These are phyloP conservation scores for Passiflora organensis DNA, from an alignment of 345 rosid genomes.

Conservation along the genomic window DNA sequence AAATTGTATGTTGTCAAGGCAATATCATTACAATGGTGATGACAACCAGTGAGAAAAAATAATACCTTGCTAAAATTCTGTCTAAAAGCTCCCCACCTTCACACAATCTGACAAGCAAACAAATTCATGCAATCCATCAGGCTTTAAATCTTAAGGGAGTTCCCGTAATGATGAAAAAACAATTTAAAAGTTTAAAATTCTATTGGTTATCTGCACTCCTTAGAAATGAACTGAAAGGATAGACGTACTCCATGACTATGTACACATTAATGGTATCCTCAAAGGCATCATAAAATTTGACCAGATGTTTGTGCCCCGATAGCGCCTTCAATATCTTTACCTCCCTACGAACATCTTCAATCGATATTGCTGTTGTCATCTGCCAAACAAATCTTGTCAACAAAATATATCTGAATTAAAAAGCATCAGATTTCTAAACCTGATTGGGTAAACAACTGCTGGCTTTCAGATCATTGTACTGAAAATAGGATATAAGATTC, in stretches of 20 bases:
- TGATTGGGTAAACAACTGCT: too few species aligned
- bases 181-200: background rate
- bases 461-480: too few species aligned
- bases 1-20: background rate
- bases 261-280: conserved; percentile 76
- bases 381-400: conserved; percentile 37
- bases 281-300: conserved; percentile 76
- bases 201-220: conserved; percentile 5
- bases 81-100: conserved; percentile 96
- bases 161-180: background rate
- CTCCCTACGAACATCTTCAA: conserved; percentile 95
- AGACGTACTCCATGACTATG: conserved; percentile 89
- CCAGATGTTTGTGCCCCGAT: conserved; percentile 73
- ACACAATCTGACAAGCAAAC: conserved; percentile 59
- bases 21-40: too few species aligned
- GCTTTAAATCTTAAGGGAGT: background rate
- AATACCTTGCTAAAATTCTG: conserved; percentile 76
- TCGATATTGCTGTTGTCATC: conserved; percentile 83
- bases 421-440: too few species aligned
- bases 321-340: conserved; percentile 80
- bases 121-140: conserved; percentile 15
- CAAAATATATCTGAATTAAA: conserved; percentile 4
- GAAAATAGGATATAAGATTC: too few species aligned
- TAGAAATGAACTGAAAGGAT: conserved; percentile 20
- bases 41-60: background rate